A percentile compares a stretch with the other conserved stretches of the same genome.
Evolutionary conservation across 352 stramenopile genomes (phyloP).

Genomic region (Lagenidium sp.): DNA sequence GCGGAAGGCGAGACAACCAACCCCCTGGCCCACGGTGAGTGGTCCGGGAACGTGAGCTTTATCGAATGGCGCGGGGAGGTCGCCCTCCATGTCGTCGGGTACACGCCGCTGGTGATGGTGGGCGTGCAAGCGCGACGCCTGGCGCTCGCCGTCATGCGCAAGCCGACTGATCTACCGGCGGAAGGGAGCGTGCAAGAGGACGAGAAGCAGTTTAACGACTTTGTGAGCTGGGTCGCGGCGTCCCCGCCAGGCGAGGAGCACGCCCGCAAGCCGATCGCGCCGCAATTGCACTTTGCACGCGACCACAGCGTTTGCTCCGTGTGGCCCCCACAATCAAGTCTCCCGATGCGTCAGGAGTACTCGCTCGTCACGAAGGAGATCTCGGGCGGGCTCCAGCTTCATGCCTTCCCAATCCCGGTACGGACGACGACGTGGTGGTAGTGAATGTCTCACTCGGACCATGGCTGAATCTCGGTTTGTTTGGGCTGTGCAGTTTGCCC

Average conservation of each 20-base stretch:
- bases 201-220: constrained; percentile 79
- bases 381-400: constrained; percentile 61
- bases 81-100: constrained; percentile 60
- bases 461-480: constrained; percentile 1
- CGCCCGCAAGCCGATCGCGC: constrained; percentile 56
- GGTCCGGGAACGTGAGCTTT: constrained; percentile 74
- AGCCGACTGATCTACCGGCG: constrained; percentile 15
- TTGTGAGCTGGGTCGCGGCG: constrained; percentile 64
- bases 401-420: constrained; percentile 79
- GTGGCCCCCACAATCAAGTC: too few relatives aligned
- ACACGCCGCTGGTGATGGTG: constrained; percentile 71
- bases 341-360: constrained; percentile 65
- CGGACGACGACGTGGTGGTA: neutral
- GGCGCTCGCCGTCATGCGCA: constrained; percentile 59
- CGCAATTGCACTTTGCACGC: constrained; percentile 63
- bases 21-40: constrained; percentile 52
- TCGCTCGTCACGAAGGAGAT: constrained; percentile 83
- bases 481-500: constrained; percentile 27
- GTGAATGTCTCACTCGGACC: neutral
- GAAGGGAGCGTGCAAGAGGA: constrained; percentile 34
- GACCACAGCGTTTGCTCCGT: constrained; percentile 69
- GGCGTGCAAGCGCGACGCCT: constrained; percentile 70
- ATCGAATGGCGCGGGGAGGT: constrained; percentile 81
- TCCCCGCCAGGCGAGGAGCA: constrained; percentile 15
- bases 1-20: constrained; percentile 27